Base-by-base conservation (phyloP, 192 early-diverging fungal genomes). In the Linnemannia hyalina region DNA sequence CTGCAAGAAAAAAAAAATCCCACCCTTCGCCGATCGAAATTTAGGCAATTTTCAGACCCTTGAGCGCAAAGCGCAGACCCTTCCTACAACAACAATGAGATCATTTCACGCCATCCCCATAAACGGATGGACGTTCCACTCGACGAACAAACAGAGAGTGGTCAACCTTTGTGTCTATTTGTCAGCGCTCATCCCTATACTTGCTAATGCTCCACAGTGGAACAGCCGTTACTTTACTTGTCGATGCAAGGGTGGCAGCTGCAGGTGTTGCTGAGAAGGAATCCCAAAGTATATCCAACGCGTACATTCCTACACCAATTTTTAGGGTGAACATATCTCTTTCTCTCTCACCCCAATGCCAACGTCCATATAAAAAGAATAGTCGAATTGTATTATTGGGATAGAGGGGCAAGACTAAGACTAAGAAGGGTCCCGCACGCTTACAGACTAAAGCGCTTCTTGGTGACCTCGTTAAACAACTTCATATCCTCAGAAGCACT, bases 21-120 rank as follows among this genome's bases (percentile, higher is more conserved):
- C 23, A 1, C 23, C 23, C 22, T 44, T 8, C 44, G 11, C 13
- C 11, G 11, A 46, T 13, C 10, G 13, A 15, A 22, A 52, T 4
- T 22, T 0, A 18, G 5, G 16, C 18, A 49, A 52, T 52, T 20
- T 60, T 60, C 55, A 4, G 1, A 60, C 60, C 60, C 26, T 11
- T 29, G 60, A 65, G 60, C 57, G 57, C 26, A 60, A 10, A 60
- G 57, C 57, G 57, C 57, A 60, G 57, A 60, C 57, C 57, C 57
- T 60, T 2, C 26, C 55, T 23, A 29, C 13, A 16, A 1, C 9
- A 9, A 35, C 3, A 65, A 65, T 65, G 60, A 65, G n/a, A 10
- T 65, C 60, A 65, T 65, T 32, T 15, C 1, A 13, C 60, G 29
- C 60, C 60, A 65, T 65, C 26, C 60, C 54, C 54, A n/a, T n/a